Conservation (phyloP, 352 stramenopile genomes). For the Globisporangium rhizosaccharum region DNA sequence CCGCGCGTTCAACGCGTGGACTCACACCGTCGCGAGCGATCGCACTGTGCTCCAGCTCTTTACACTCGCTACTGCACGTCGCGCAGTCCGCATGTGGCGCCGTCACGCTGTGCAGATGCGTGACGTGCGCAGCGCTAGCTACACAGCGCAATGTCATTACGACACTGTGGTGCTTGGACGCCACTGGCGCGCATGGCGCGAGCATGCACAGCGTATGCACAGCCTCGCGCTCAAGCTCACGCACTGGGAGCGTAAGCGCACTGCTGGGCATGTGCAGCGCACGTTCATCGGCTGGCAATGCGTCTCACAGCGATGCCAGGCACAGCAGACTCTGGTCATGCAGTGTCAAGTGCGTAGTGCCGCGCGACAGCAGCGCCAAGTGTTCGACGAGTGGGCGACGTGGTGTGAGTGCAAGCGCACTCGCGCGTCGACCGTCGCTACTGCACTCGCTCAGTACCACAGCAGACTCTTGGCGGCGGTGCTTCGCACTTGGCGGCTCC, state of each 20-base stretch:
- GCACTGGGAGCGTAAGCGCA: too few relatives aligned
- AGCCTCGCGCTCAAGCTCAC: too few relatives aligned
- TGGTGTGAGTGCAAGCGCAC: slow-evolving; percentile 1
- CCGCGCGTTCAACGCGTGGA: slow-evolving; percentile 8
- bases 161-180: too few relatives aligned
- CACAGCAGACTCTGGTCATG: not conserved
- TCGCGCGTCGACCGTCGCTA: not conserved
- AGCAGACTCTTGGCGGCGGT: not conserved
- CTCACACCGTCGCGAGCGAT: not conserved
- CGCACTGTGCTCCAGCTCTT: not conserved
- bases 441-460: not conserved
- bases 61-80: not conserved
- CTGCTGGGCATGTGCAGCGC: too few relatives aligned
- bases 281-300: not conserved
- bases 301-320: not conserved
- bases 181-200: too few relatives aligned
- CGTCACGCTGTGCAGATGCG: not conserved
- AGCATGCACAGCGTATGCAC: too few relatives aligned
- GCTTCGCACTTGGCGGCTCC: not conserved
- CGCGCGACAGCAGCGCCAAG: not conserved
- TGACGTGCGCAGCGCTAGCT: too few relatives aligned
- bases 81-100: not conserved
- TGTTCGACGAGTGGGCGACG: slow-evolving; percentile 1
- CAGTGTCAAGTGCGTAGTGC: not conserved
- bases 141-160: too few relatives aligned